Conservation (phyloP, 768 basidiomycete species). For the Psilocybe sp. region DNA sequence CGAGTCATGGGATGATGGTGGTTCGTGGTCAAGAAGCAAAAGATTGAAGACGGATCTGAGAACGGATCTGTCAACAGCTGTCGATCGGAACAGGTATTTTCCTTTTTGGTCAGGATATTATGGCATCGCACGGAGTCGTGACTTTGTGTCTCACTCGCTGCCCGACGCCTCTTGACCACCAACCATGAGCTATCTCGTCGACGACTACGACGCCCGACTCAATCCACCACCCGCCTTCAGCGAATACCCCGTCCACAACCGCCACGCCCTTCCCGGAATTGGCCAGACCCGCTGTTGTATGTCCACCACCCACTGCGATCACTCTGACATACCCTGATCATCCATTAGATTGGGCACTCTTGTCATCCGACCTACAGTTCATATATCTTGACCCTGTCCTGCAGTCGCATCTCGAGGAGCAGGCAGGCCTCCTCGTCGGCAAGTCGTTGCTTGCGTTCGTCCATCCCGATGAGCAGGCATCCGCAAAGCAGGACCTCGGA, state of each 20-base stretch:
- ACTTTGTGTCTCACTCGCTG: slow-evolving; percentile 18
- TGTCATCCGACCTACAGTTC: slow-evolving; percentile 73
- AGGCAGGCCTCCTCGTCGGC: slow-evolving; percentile 68
- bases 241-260: slow-evolving; percentile 20
- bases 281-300: slow-evolving; percentile 78
- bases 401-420: slow-evolving; percentile 64
- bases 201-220: slow-evolving; percentile 3
- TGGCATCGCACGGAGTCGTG: slow-evolving; percentile 12
- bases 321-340: slow-evolving; percentile 22
- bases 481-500: slow-evolving; percentile 71
- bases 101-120: slow-evolving; percentile 23
- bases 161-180: slow-evolving; percentile 14
- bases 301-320: slow-evolving; percentile 38
- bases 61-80: slow-evolving; percentile 19
- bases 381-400: slow-evolving; percentile 85
- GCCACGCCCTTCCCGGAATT: slow-evolving; percentile 45
- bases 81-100: slow-evolving; percentile 12
- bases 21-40: slow-evolving; percentile 6
- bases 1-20: slow-evolving; percentile 2
- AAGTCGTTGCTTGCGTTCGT: slow-evolving; percentile 74
- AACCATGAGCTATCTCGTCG: slow-evolving; percentile 19
- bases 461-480: slow-evolving; percentile 80
- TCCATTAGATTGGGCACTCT: slow-evolving; percentile 72
- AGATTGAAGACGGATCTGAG: slow-evolving; percentile 26
- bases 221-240: slow-evolving; percentile 9